phyloP scores from a whole-genome alignment of 176 grass and related monocot species.

The Melocanna baccifera region DNA sequence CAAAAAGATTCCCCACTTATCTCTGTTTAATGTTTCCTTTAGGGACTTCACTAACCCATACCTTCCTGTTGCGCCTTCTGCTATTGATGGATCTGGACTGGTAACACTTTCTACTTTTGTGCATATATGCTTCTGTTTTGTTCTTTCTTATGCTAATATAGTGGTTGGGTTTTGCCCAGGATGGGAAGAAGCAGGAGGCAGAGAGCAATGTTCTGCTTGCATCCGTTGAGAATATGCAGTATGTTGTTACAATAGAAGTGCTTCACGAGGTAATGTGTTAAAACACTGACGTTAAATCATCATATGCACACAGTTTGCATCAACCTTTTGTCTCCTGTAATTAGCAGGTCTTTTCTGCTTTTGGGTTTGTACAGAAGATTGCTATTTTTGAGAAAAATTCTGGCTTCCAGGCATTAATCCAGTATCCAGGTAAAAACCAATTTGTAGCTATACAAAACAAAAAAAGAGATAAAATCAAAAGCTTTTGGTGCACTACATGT shows the following conservation, averaged over 20 bases:
- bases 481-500: background rate
- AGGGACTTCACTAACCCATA: slow-evolving; percentile 98
- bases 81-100: slow-evolving; percentile 65
- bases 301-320: background rate
- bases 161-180: slow-evolving; percentile 36
- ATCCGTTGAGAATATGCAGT: slow-evolving; percentile 98
- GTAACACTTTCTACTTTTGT: slow-evolving; percentile 43
- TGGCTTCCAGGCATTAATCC: slow-evolving; percentile 84
- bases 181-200: slow-evolving; percentile 72
- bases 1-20: slow-evolving; percentile 8
- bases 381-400: slow-evolving; percentile 90
- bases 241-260: slow-evolving; percentile 92
- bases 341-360: slow-evolving; percentile 91
- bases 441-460: background rate
- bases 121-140: slow-evolving; percentile 21
- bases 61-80: slow-evolving; percentile 81
- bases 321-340: slow-evolving; percentile 10
- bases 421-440: slow-evolving; percentile 68
- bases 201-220: slow-evolving; percentile 95
- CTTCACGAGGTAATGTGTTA: slow-evolving; percentile 75
- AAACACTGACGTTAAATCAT: background rate
- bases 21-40: slow-evolving; percentile 20
- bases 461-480: background rate
- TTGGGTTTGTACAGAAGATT: slow-evolving; percentile 94
- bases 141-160: slow-evolving; percentile 21